Evolutionary conservation across 371 early-diverging fungal genomes (phyloP).

Genomic region (Syncephalastrum contaminatum): DNA sequence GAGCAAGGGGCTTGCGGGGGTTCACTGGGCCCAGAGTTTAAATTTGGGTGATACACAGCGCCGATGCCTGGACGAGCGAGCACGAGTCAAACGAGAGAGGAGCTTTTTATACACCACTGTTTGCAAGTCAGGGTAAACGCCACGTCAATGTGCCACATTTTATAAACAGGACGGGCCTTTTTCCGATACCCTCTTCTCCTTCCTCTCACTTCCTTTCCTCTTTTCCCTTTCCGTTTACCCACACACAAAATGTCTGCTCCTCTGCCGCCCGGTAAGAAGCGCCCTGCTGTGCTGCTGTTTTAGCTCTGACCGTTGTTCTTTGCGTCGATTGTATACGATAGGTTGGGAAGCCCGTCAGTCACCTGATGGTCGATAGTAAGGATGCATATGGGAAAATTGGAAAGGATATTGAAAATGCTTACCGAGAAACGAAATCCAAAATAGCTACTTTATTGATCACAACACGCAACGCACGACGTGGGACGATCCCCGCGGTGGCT

Average conservation of each 20-base stretch:
- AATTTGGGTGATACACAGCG: too few species aligned
- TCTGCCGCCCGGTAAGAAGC: conserved; percentile 33
- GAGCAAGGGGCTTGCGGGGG: too few species aligned
- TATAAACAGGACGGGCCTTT: conserved; percentile 2
- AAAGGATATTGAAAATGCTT: not conserved
- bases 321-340: conserved; percentile 4
- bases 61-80: too few species aligned
- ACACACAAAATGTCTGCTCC: conserved; percentile 36
- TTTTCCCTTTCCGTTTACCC: conserved; percentile 11
- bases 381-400: not conserved
- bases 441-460: conserved; percentile 61
- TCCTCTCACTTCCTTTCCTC: conserved; percentile 5
- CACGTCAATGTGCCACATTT: too few species aligned
- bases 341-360: conserved; percentile 52
- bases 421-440: not conserved
- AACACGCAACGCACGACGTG: conserved; percentile 56
- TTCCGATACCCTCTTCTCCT: conserved; percentile 5
- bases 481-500: conserved; percentile 53
- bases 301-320: not conserved
- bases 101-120: too few species aligned
- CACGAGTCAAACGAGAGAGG: too few species aligned
- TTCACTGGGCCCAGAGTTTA: too few species aligned
- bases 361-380: conserved; percentile 45
- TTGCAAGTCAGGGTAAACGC: too few species aligned
- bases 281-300: not conserved